Evolutionary conservation across 768 basidiomycete genomes (phyloP), one percentile per base, ranked within the genome.

Genomic region (Podaxis sp.): DNA sequence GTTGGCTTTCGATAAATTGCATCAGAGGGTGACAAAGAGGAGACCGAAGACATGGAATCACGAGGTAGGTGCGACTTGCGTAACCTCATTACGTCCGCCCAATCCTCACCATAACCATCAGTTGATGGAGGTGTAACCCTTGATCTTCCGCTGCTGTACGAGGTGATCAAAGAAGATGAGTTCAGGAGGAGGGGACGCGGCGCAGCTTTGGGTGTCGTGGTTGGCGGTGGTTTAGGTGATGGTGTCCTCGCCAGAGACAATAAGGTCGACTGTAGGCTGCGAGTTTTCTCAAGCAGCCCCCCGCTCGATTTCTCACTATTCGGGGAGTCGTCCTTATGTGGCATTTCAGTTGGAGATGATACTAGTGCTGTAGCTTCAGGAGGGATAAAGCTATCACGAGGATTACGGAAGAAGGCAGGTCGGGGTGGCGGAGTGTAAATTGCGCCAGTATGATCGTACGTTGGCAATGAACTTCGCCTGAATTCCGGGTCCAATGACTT

Each of bases 121-220:
- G 22, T 50, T 15, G 60, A 63, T 66, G 64, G 49, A 33, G 56
- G 60, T 52, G 26, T 36, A 75, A 71, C 37, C 65, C 49, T 57
- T 44, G 68, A 54, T 30, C 66, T 66, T 41, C 65, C 70, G 24
- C 63, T 70, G 15, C 63, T 70, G 5, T 71, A 65, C 30, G 80
- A 73, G 2, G 79, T 78, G 13, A 85, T 76, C 3, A 79, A 69
- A 13, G 78, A 77, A 1, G 77, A 75, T 24, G 89, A 83, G 69
- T 74, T 85, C 41, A 93, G 78, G 51, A 91, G 74, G 38, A 93
- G 76, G 0, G 91, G 91, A 7, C 82, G 80, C 0, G 91, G 91
- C 1, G 77, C 88, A 53, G 77, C 74, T 75, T 83, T 89, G 2
- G 81, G 65, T 2, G 71, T 65, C 26, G 74, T 33, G 15, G 66